Evolutionary conservation across 805 yeast genomes (phyloP).

Genomic region (Nakazawaea peltata): DNA sequence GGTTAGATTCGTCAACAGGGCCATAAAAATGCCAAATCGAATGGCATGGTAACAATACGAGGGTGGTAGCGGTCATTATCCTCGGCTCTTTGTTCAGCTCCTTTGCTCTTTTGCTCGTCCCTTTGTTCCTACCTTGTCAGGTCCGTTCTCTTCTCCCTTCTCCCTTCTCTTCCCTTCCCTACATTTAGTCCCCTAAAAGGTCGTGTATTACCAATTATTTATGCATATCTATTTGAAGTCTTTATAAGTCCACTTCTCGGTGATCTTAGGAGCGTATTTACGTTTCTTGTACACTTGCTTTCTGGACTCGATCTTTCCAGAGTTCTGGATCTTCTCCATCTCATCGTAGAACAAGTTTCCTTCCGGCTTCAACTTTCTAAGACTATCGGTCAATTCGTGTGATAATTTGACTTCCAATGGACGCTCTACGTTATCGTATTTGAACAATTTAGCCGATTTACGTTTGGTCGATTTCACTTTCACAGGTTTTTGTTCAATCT

Average conservation of each 20-base stretch:
- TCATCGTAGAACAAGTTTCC: conserved; percentile 81
- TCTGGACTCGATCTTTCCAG: conserved; percentile 84
- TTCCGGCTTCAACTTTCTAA: conserved; percentile 82
- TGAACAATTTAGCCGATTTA: conserved; percentile 30
- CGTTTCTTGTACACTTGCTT: conserved; percentile 58
- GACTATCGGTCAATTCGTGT: conserved; percentile 79
- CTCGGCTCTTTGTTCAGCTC: background rate
- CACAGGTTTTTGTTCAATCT: conserved; percentile 8
- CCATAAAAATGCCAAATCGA: conserved; percentile 42
- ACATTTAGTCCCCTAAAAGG: too few relatives aligned
- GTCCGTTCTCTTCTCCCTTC: too few relatives aligned
- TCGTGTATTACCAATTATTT: too few relatives aligned
- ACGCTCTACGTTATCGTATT: conserved; percentile 31
- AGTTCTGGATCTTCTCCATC: conserved; percentile 71
- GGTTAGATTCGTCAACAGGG: conserved; percentile 16
- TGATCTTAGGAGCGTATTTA: conserved; percentile 63
- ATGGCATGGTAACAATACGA: conserved; percentile 30
- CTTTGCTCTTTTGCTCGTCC: too few relatives aligned
- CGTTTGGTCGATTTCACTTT: conserved; percentile 18
- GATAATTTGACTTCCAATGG: conserved; percentile 75
- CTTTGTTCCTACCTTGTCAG: too few relatives aligned
- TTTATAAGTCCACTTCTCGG: conserved; percentile 92
- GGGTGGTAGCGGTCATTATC: background rate
- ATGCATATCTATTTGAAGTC: conserved; percentile 52
- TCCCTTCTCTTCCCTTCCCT: too few relatives aligned